Percentiles rank a stretch among this genome's conserved stretches.
These are phyloP conservation scores for Candida ficus DNA, from an alignment of 805 yeast species.

Conservation along the genomic window DNA sequence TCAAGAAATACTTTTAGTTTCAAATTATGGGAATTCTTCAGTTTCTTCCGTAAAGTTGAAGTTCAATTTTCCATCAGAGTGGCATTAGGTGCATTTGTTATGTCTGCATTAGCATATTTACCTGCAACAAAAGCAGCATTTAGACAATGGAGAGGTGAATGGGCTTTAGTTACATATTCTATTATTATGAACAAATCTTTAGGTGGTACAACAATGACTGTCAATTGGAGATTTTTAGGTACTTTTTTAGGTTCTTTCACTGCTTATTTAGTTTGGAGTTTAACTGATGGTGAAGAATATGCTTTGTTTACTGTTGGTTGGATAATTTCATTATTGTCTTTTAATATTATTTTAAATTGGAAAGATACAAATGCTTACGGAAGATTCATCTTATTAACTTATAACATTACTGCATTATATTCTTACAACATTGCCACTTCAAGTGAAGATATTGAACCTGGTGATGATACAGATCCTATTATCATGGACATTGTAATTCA, in stretches of 20 bases:
- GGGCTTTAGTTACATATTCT: constrained; percentile 79
- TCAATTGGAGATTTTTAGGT: constrained; percentile 68
- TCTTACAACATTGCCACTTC: constrained; percentile 62
- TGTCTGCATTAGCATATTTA: constrained; percentile 64
- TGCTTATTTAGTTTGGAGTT: constrained; percentile 57
- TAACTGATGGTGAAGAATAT: constrained; percentile 50
- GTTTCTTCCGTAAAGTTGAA: constrained; percentile 55
- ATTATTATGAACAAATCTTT: constrained; percentile 81
- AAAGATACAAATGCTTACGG: constrained; percentile 54
- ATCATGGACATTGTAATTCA: constrained; percentile 74
- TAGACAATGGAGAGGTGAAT: constrained; percentile 69
- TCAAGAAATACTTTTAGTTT: constrained; percentile 21
- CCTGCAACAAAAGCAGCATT: constrained; percentile 51
- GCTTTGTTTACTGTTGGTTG: constrained; percentile 46
- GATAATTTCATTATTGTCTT: constrained; percentile 34
- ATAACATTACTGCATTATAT: constrained; percentile 72
- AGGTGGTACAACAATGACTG: constrained; percentile 81
- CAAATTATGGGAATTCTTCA: constrained; percentile 45
- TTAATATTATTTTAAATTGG: constrained; percentile 63
- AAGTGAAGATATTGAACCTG: constrained; percentile 49
- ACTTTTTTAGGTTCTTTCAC: constrained; percentile 64
- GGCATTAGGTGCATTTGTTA: constrained; percentile 65
- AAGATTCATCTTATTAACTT: constrained; percentile 66
- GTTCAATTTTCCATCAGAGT: constrained; percentile 77
- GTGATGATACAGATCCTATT: constrained; percentile 67